These are phyloP conservation scores for Zarea fungicola DNA, from an alignment of 2,329 filamentous ascomycete genomes.

Conservation along the genomic window DNA sequence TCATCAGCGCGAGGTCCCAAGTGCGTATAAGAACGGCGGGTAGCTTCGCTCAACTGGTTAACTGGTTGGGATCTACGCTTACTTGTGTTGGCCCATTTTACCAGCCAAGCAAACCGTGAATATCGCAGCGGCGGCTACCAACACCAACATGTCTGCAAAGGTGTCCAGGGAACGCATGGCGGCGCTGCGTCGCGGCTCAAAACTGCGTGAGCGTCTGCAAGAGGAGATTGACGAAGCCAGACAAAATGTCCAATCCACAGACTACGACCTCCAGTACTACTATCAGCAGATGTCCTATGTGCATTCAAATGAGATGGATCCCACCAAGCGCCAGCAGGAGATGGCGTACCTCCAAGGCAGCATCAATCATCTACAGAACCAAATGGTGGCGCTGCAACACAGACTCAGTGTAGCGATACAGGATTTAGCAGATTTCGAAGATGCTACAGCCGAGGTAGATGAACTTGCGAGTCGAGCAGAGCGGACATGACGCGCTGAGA, in stretches of 20 bases:
- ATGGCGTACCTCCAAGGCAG: conserved; percentile 1
- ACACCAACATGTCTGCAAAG: not conserved
- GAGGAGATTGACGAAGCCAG: conserved; percentile 6
- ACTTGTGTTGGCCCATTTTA: too few species aligned
- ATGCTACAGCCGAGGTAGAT: not conserved
- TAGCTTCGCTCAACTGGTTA: too few species aligned
- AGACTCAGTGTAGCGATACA: conserved; percentile 3
- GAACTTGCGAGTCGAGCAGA: not conserved
- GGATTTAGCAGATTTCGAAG: conserved; percentile 11
- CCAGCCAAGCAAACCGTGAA: too few species aligned
- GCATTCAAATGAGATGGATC: conserved; percentile 1
- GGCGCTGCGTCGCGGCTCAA: conserved; percentile 6
- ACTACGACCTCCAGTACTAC: conserved; percentile 1
- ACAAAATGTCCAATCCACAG: not conserved
- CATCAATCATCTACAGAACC: not conserved
- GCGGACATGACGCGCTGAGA: not conserved
- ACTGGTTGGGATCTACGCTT: too few species aligned
- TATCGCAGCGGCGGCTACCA: too few species aligned
- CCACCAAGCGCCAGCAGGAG: not conserved
- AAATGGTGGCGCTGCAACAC: not conserved
- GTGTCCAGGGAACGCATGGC: conserved; percentile 10
- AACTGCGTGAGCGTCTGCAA: conserved; percentile 11
- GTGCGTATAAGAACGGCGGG: too few species aligned
- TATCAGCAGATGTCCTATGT: conserved; percentile 6
- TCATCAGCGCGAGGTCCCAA: too few species aligned